A percentile compares a stretch with the other conserved stretches of the same genome.
Evolutionary conservation across 2,329 filamentous ascomycete genomes (phyloP).

Genomic region (Colletotrichum phormii): DNA sequence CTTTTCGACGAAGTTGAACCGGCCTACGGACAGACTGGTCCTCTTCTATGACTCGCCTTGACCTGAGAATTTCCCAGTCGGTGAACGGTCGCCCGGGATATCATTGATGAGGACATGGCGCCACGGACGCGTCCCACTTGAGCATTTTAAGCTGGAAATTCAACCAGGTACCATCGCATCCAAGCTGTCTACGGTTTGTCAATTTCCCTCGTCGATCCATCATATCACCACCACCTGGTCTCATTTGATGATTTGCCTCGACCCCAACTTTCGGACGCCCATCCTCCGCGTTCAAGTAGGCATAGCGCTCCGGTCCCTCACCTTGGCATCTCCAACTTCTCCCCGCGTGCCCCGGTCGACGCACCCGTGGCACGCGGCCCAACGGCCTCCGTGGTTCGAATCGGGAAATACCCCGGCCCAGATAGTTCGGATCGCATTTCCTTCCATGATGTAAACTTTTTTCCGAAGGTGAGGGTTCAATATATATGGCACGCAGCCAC

Average conservation of each 20-base stretch:
- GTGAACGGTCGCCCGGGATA: background rate
- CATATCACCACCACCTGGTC: background rate
- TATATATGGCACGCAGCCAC: slow-evolving; percentile 17
- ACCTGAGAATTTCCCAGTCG: background rate
- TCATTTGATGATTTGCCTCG: background rate
- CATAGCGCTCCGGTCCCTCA: background rate
- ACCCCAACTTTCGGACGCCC: slow-evolving; percentile 23
- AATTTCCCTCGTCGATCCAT: background rate
- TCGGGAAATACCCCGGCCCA: slow-evolving; percentile 6
- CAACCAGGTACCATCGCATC: slow-evolving; percentile 23
- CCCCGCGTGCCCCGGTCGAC: background rate
- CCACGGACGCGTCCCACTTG: background rate
- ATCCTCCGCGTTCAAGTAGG: slow-evolving; percentile 15
- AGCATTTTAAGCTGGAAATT: background rate
- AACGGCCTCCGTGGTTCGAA: slow-evolving; percentile 29
- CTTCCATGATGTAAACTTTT: background rate
- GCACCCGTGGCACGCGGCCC: slow-evolving; percentile 23
- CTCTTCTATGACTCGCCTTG: background rate
- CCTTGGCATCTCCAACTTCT: slow-evolving; percentile 28
- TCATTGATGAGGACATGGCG: too few species aligned
- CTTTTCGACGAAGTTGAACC: background rate
- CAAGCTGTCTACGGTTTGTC: background rate
- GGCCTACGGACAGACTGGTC: too few species aligned
- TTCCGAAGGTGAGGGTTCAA: background rate
- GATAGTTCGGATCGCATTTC: background rate